phyloP scores from a whole-genome alignment of 2,329 filamentous ascomycete genomes.

The Apiospora saccharicola region DNA sequence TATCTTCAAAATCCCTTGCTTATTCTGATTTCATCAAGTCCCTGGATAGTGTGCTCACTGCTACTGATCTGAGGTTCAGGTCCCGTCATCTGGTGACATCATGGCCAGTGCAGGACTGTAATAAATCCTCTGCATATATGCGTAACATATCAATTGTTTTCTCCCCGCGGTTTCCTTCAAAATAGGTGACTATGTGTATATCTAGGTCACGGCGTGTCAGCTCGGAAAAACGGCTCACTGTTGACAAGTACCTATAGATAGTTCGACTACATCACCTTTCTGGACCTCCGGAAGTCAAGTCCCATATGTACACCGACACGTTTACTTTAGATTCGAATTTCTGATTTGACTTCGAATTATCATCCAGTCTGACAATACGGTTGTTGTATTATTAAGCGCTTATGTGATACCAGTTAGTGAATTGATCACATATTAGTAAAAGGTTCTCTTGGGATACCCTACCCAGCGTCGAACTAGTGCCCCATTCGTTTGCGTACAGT shows the following conservation, averaged over 20 bases:
- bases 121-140: not conserved
- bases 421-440: not conserved
- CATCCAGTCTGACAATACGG: no score
- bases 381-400: not conserved
- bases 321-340: not conserved
- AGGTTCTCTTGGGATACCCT: no score
- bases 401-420: not conserved
- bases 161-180: no score
- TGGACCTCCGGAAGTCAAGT: not conserved
- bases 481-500: not conserved
- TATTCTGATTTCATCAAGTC: no score
- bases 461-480: not conserved
- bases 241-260: no score
- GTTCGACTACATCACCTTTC: no score
- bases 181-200: no score
- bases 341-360: no score
- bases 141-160: no score
- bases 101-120: not conserved
- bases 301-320: not conserved
- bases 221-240: not conserved
- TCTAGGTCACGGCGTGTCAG: no score
- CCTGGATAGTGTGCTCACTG: no score
- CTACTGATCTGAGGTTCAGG: no score
- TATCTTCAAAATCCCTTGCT: not conserved
- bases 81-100: not conserved